Evolutionary conservation across 2,329 filamentous ascomycete genomes (phyloP), one percentile per base, ranked within the genome.

Genomic region (Coniochaeta prunicola): DNA sequence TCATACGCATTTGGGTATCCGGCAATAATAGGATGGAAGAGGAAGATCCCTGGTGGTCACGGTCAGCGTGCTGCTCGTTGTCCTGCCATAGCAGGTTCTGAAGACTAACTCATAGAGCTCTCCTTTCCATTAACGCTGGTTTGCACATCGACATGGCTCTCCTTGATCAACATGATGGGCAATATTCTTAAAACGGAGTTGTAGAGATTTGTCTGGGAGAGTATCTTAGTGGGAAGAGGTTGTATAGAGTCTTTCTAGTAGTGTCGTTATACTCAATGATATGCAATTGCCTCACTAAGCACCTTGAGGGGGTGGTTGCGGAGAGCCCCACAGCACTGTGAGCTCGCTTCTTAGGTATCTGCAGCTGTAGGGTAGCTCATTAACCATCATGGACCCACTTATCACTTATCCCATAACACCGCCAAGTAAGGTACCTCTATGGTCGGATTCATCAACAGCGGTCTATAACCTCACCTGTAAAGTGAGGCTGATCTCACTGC

Each of bases 21-120:
- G 0, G 91, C 84, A 64, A 97, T 88, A 15, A 84, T 85, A 8
- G 92, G 92, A 70, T 96, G 91, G 74, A 92, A 96, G 70, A 96
- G 70, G 74, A 92, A 96, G 69, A 96, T 89, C 65, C 92, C 91
- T 96, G 70, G 42, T 60, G 40, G 21, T 50, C 54, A 48, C 56
- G 15, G 31, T 59, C 53, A 28, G 53, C 33, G 17, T 8, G 6
- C 7, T 31, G 10, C 50, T n/a, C 10, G n/a, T 19, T 54, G 45
- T 53, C 50, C 5, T 24, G 7, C 45, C 13, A 26, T 9, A 26
- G n/a, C 26, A 12, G 7, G 7, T 21, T 13, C 19, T 42, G 24
- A 12, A 31, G 30, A 53, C 70, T 64, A 69, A 82, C 81, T 77
- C 81, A 84, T 84, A 30, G 77, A 70, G 61, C 76, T 74, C 62